Evolutionary conservation across 2,329 filamentous ascomycete genomes (phyloP).

Genomic region (Clarireedia monteithiana): DNA sequence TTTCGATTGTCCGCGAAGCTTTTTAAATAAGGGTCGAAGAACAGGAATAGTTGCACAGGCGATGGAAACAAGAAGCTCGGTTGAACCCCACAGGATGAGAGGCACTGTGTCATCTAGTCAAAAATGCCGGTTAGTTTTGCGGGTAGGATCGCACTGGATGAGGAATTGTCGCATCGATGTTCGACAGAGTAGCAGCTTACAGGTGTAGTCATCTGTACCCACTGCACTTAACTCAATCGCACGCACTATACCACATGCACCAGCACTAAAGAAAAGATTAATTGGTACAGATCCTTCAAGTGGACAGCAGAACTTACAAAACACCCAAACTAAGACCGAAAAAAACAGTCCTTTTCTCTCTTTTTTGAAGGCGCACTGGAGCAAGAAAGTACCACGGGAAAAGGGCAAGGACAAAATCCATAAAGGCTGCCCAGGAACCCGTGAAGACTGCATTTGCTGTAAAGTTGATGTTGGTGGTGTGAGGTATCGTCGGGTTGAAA

Average conservation of each 20-base stretch:
- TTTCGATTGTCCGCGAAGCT: not conserved
- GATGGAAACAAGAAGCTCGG: conserved; percentile 3
- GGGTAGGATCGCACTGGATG: not conserved
- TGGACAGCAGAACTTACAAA: not conserved
- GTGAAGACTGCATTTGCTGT: not conserved
- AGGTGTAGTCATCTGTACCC: not conserved
- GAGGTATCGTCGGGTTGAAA: conserved; percentile 1
- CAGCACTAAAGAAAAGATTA: not conserved
- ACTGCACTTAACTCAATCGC: not conserved
- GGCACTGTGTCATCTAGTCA: not conserved
- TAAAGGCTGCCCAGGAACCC: not conserved
- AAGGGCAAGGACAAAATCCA: conserved; percentile 2
- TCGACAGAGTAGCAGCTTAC: not conserved
- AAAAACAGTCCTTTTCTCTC: conserved; percentile 1
- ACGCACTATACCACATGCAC: conserved; percentile 4
- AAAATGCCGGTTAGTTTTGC: not conserved
- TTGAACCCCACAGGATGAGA: conserved; percentile 3
- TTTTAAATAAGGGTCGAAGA: conserved; percentile 2
- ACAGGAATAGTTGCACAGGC: conserved; percentile 1
- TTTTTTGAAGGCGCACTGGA: not conserved
- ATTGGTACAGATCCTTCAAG: not conserved
- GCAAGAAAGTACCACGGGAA: conserved; percentile 5
- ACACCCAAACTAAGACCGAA: conserved; percentile 3
- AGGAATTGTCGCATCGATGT: not conserved
- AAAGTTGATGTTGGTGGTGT: not conserved